These are phyloP conservation scores for Bruguiera hainesii DNA, from an alignment of 441 rosid species.

Conservation along the genomic window DNA sequence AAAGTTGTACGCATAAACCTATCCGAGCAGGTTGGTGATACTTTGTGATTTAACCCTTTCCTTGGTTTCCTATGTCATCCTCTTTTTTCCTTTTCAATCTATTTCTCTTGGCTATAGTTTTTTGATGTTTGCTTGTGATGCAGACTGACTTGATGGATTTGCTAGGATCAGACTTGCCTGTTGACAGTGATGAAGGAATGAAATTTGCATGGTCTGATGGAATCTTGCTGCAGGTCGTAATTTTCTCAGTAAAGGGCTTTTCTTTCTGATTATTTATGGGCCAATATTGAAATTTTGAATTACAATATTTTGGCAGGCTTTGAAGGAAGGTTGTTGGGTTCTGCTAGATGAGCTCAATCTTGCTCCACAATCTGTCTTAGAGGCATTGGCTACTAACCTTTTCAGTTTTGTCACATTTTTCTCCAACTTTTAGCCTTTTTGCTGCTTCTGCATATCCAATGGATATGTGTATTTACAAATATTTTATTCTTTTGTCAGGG, in stretches of 20 bases:
- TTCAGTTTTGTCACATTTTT: slow-evolving; percentile 3
- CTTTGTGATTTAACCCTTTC: background rate
- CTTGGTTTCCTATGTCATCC: background rate
- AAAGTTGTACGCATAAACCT: slow-evolving; percentile 95
- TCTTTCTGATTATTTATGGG: slow-evolving; percentile 7
- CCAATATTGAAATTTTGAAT: background rate
- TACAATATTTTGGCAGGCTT: slow-evolving; percentile 48
- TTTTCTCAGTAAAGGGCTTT: slow-evolving; percentile 10
- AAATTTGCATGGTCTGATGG: slow-evolving; percentile 99
- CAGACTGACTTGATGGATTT: slow-evolving; percentile 99
- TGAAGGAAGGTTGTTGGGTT: slow-evolving; percentile 98
- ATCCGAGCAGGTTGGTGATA: slow-evolving; percentile 84
- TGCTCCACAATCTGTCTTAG: slow-evolving; percentile 98
- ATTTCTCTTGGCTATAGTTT: background rate
- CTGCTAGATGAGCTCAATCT: slow-evolving; percentile 98
- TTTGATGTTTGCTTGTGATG: slow-evolving; percentile 32
- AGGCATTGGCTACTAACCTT: slow-evolving; percentile 40
- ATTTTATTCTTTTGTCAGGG: slow-evolving; percentile 47
- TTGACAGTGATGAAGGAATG: slow-evolving; percentile 86
- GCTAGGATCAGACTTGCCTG: slow-evolving; percentile 94
- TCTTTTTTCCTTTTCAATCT: background rate
- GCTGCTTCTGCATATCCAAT: slow-evolving; percentile 8
- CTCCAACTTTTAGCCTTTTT: slow-evolving; percentile 2
- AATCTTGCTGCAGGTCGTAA: slow-evolving; percentile 77
- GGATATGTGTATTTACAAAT: slow-evolving; percentile 12